A percentile compares a stretch with the other conserved stretches of the same genome.
Conservation (phyloP, 768 basidiomycete genomes). For the Galerina marginata region DNA sequence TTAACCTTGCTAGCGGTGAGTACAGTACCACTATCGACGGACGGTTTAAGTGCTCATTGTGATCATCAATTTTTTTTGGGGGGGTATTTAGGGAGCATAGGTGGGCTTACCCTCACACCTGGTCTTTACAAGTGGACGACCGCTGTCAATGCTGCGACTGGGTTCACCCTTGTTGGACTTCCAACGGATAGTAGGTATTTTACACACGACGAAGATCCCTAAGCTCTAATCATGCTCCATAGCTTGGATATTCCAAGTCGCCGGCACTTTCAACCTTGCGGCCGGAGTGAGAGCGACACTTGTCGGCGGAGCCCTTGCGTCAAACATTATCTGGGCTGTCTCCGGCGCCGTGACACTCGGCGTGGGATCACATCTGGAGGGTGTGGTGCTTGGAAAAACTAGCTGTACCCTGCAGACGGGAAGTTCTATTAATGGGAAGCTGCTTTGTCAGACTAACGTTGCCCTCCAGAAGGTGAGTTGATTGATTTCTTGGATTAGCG, state of each 20-base stretch:
- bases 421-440: constrained; percentile 21
- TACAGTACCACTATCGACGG: not conserved
- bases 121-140: constrained; percentile 26
- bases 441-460: constrained; percentile 24
- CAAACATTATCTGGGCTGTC: constrained; percentile 26
- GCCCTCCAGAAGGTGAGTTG: constrained; percentile 18
- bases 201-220: constrained; percentile 5
- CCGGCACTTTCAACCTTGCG: constrained; percentile 17
- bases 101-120: constrained; percentile 21
- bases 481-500: not conserved
- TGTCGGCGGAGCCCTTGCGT: constrained; percentile 23
- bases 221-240: not conserved
- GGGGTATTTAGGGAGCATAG: constrained; percentile 19
- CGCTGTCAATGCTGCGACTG: constrained; percentile 18
- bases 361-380: constrained; percentile 19
- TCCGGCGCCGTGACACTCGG: constrained; percentile 18
- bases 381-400: constrained; percentile 22
- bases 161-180: constrained; percentile 12
- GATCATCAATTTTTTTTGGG: not conserved
- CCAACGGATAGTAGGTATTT: constrained; percentile 12
- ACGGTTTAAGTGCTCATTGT: not conserved
- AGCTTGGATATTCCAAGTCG: constrained; percentile 29
- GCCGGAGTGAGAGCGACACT: constrained; percentile 16
- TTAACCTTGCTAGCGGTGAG: constrained; percentile 22
- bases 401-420: constrained; percentile 19